Evolutionary conservation across 2,329 filamentous ascomycete species (phyloP), one percentile per base, ranked within the genome.

Genomic region (Mycosphaerella sp.): DNA sequence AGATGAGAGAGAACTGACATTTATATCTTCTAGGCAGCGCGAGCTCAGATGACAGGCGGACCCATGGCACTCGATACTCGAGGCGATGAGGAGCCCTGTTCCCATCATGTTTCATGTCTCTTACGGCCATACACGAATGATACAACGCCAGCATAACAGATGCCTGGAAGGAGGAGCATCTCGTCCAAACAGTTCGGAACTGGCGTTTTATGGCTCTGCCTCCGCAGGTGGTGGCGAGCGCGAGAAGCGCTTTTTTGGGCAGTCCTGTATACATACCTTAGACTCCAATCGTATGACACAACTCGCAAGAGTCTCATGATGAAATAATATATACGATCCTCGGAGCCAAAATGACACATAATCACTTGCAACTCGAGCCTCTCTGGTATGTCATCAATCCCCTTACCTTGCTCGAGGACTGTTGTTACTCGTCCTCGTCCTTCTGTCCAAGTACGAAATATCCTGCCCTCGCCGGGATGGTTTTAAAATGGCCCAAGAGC

Each of bases 21-120:
- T 43, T 2, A 12, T 41, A 37, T 13, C 13, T 37, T 35, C 18
- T 49, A 60, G 58, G 58, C 49, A 59, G 56, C 56, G 56, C 56
- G 44, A 60, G 58, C 46, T 60, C 58, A 21, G 58, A 60, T 36
- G 58, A 60, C 43, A 51, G 58, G 39, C 53, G 58, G 36, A 60
- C 58, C 34, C 52, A 50, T 41, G 55, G 47, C n/a, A 54, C 48
- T 25, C 41, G 44, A 25, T 54, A 55, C 32, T 58, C 58, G 16
- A 45, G 56, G 34, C 52, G 55, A 50, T 57, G 52, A 55, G 47
- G 35, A 36, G 47, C 16, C 12, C 14, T 13, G 25, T 25, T 16
- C 21, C 27, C 28, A n/a, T 41, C 21, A 30, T 25, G 7, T n/a
- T n/a, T 25, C 21, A 41, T 35, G 37, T 48, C 45, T 41, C 12